These are phyloP conservation scores for Sequoiadendron giganteum DNA, from an alignment of 75 land plant species.

Conservation along the genomic window DNA sequence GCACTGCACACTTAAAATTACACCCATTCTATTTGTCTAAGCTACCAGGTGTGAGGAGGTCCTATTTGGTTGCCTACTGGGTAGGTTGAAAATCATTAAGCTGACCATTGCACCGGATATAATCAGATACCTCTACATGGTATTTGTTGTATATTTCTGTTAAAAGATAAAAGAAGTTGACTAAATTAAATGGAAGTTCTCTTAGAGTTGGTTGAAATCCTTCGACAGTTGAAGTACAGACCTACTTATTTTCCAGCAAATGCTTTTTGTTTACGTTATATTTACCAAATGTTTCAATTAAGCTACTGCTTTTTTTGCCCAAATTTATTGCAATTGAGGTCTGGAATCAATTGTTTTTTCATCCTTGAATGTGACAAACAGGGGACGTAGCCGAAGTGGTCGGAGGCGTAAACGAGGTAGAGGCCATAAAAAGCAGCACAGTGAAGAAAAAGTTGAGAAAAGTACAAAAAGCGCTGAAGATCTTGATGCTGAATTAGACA, in stretches of 20 bases:
- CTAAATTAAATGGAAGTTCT: not conserved
- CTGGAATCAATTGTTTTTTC: not conserved
- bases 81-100: not conserved
- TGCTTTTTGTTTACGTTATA: not conserved
- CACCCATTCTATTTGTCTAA: not conserved
- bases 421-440: slow-evolving; percentile 34
- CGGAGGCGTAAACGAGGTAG: slow-evolving; percentile 42
- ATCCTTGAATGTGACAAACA: not conserved
- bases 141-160: not conserved
- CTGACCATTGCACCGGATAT: not conserved
- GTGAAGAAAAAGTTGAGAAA: slow-evolving; percentile 8
- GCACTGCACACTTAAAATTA: not conserved
- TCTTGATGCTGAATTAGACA: slow-evolving; percentile 82
- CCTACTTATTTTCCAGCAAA: not conserved
- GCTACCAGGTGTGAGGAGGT: not conserved
- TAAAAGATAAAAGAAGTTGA: not conserved
- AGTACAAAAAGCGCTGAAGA: slow-evolving; percentile 33
- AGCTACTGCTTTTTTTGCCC: not conserved
- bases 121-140: not conserved
- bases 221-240: not conserved
- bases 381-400: slow-evolving; percentile 43
- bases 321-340: not conserved
- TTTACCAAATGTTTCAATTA: not conserved
- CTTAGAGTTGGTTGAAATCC: not conserved
- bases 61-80: not conserved